Base-by-base conservation (phyloP, 495 filamentous ascomycete genomes). In the Talaromyces wortmannii region DNA sequence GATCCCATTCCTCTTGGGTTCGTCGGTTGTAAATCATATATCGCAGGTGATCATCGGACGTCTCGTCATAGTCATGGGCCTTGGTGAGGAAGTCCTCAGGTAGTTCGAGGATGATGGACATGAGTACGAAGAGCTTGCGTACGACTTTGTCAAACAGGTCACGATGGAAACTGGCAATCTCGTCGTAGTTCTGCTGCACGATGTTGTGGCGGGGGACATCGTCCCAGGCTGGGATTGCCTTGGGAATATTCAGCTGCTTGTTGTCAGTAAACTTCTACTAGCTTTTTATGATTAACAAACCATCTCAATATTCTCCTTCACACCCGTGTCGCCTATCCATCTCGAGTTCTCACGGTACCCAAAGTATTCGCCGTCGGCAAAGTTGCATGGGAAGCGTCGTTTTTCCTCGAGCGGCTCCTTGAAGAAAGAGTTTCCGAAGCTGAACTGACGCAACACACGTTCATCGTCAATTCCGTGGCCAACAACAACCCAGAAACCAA, bases 371-470 rank as follows among this genome's bases (percentile, higher is more conserved):
- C 74, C 74, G 29, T 70, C 67, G 6, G 67, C 68, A 48, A 77
- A 74, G 54, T 76, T 70, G 53, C 70, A 74, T 3, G 64, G 63
- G 18, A 70, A 71, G 16, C 62, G 71, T 29, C 73, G 67, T 53
- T 83, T 83, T 61, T 82, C 80, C 18, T 81, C 78, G 8, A 74
- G 61, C 0, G 79, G 79, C 0, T 85, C 71, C 5, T 70, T 62
- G 64, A 82, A 80, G 59, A 82, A 76, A 29, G 73, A 72, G 48
- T 76, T 74, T 15, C 73, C 80, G 0, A 83, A 61, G 36, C 78
- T 76, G 53, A 81, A 84, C 56, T 84, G 81, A 23, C 70, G 71
- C 48, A 76, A 68, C 6, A 84, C 68, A 57, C 80, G 72, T 47
- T 82, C 80, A 51, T 82, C 71, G 29, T 67, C 65, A 47, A 83